Conservation (phyloP, 352 stramenopile species). For the Phytophthora brassicae region DNA sequence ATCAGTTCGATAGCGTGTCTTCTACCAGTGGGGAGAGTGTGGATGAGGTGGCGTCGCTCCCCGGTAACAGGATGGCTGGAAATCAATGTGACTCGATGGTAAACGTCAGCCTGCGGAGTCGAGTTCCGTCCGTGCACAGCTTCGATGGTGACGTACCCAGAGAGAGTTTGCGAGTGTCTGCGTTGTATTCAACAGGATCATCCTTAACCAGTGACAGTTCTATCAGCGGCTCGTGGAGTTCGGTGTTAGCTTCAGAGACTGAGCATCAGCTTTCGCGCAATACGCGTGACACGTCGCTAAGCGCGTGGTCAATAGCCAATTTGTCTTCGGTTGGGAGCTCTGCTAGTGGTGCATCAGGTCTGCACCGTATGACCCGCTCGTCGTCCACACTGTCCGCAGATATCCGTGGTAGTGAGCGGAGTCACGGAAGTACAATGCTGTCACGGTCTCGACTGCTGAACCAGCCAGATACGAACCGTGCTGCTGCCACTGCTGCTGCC, state of each 20-base stretch:
- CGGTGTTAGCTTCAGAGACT: constrained; percentile 67
- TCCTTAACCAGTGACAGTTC: constrained; percentile 49
- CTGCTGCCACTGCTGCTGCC: constrained; percentile 3
- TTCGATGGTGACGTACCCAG: constrained; percentile 19
- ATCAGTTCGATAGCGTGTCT: constrained; percentile 20
- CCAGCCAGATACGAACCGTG: constrained; percentile 1
- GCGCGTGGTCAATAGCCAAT: constrained; percentile 46
- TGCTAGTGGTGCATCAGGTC: constrained; percentile 14
- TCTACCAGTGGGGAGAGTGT: constrained; percentile 28
- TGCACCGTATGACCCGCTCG: constrained; percentile 19
- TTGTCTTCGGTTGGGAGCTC: constrained; percentile 44
- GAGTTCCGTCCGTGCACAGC: constrained; percentile 19
- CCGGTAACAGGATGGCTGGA: constrained; percentile 9
- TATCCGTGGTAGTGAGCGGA: constrained; percentile 20
- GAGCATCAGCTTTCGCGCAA: constrained; percentile 48
- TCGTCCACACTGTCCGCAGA: constrained; percentile 23
- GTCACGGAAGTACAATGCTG: constrained; percentile 1
- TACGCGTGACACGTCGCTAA: constrained; percentile 75
- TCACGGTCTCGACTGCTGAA: constrained; percentile 8
- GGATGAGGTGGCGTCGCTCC: constrained; percentile 26
- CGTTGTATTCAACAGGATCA: constrained; percentile 43
- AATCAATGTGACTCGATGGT: constrained; percentile 15
- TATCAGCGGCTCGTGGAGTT: constrained; percentile 73
- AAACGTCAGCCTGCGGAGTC: constrained; percentile 17
- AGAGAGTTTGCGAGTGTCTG: constrained; percentile 26